Conservation (phyloP, 2,329 filamentous ascomycete species). For the Acarospora socialis region DNA sequence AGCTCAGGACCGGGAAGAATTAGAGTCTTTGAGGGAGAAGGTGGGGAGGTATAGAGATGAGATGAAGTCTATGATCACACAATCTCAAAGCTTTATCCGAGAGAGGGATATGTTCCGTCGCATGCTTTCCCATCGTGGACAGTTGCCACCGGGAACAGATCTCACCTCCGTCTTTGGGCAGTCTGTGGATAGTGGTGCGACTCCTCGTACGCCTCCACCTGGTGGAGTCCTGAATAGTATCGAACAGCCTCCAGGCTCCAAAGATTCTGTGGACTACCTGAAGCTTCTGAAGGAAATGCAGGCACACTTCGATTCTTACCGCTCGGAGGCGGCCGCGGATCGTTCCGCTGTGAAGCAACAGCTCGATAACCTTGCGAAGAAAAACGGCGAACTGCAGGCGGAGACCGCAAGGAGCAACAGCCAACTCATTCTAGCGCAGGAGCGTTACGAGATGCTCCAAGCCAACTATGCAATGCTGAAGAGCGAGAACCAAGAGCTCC, state of each 20-base stretch:
- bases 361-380: constrained; percentile 62
- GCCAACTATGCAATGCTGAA: constrained; percentile 75
- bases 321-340: constrained; percentile 71
- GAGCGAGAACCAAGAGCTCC: constrained; percentile 70
- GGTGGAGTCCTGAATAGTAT: constrained; percentile 21
- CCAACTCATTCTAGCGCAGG: constrained; percentile 65
- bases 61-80: constrained; percentile 63
- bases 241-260: constrained; percentile 35
- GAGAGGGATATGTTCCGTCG: constrained; percentile 97
- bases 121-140: constrained; percentile 66
- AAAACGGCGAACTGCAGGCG: constrained; percentile 69
- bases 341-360: constrained; percentile 73
- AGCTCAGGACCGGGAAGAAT: constrained; percentile 48
- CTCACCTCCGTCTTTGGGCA: constrained; percentile 57
- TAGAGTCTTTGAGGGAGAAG: constrained; percentile 58
- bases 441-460: constrained; percentile 80
- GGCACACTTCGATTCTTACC: constrained; percentile 75
- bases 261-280: constrained; percentile 54
- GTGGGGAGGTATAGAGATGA: constrained; percentile 73
- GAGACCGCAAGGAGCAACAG: constrained; percentile 69
- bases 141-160: constrained; percentile 44
- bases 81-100: constrained; percentile 84
- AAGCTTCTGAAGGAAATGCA: constrained; percentile 78
- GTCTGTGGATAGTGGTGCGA: constrained; percentile 45
- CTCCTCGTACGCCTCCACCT: constrained; percentile 31